Evolutionary conservation across 1,284 basidiomycete species (phyloP).

Genomic region (Boletus mariae): DNA sequence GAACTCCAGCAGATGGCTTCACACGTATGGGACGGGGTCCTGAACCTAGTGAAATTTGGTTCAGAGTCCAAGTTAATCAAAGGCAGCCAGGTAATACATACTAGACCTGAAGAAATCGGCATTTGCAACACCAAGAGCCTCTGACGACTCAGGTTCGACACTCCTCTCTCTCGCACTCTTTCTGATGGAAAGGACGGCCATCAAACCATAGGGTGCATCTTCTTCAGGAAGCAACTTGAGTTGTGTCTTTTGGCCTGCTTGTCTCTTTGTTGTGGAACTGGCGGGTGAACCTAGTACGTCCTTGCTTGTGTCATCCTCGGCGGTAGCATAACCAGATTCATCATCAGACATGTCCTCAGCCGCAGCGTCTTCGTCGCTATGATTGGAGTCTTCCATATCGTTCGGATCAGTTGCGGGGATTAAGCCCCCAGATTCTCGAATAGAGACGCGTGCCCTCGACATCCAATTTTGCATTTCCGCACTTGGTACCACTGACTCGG

Average conservation of each 20-base stretch:
- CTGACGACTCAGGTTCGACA: slow-evolving; percentile 40
- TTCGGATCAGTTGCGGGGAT: slow-evolving; percentile 49
- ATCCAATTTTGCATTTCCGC: slow-evolving; percentile 67
- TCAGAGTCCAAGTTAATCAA: not conserved
- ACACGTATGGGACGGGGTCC: slow-evolving; percentile 39
- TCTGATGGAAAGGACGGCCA: slow-evolving; percentile 58
- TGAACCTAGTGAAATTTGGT: slow-evolving; percentile 36
- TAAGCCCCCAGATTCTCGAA: slow-evolving; percentile 62
- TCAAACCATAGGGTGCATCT: slow-evolving; percentile 66
- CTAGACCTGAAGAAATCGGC: slow-evolving; percentile 62
- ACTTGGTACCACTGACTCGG: slow-evolving; percentile 32
- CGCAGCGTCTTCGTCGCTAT: slow-evolving; percentile 18
- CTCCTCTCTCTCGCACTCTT: slow-evolving; percentile 42
- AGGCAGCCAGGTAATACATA: slow-evolving; percentile 34
- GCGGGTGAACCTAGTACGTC: slow-evolving; percentile 25
- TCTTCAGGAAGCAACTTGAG: slow-evolving; percentile 55
- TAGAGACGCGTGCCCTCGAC: slow-evolving; percentile 60
- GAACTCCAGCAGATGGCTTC: slow-evolving; percentile 38
- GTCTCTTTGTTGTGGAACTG: slow-evolving; percentile 29
- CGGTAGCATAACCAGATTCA: slow-evolving; percentile 38
- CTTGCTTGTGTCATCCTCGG: slow-evolving; percentile 25
- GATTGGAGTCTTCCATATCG: slow-evolving; percentile 35
- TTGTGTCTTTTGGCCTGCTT: slow-evolving; percentile 30
- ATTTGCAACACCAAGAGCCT: slow-evolving; percentile 59
- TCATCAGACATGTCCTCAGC: slow-evolving; percentile 30